These are phyloP conservation scores for Pelargonium myrrhifolium DNA, from an alignment of 441 rosid genomes.

Conservation along the genomic window DNA sequence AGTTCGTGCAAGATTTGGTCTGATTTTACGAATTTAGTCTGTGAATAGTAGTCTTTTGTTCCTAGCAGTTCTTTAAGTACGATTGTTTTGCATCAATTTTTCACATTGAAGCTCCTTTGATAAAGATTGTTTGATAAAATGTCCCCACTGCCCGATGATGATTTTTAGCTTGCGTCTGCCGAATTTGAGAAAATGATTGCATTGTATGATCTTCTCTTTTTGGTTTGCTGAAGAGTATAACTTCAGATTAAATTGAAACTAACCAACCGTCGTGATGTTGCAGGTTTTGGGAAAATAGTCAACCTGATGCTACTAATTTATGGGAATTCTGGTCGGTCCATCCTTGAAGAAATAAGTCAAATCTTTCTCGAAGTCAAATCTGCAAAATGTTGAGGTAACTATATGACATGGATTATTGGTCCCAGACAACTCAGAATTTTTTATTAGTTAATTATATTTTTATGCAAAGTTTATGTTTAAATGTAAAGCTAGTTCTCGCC, in stretches of 20 bases:
- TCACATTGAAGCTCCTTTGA: too few species aligned
- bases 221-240: neutral
- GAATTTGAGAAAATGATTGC: neutral
- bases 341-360: constrained; percentile 9
- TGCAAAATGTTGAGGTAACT: constrained; percentile 29
- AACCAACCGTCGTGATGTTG: constrained; percentile 14
- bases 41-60: too few species aligned
- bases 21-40: too few species aligned
- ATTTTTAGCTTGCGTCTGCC: neutral
- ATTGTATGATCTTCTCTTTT: neutral
- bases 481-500: constrained; percentile 8
- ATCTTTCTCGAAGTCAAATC: constrained; percentile 12
- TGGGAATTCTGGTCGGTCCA: constrained; percentile 4
- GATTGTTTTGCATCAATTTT: too few species aligned
- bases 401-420: constrained; percentile 15
- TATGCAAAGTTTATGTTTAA: neutral
- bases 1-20: neutral
- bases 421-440: constrained; percentile 7
- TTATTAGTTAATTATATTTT: constrained; percentile 1
- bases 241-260: neutral
- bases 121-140: too few species aligned
- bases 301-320: neutral
- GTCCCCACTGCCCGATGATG: neutral
- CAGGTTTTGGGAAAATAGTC: constrained; percentile 20
- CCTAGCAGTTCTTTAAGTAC: too few species aligned